Evolutionary conservation across 495 filamentous ascomycete genomes (phyloP), one percentile per base, ranked within the genome.

Genomic region (Astrothelium macrocarpum): DNA sequence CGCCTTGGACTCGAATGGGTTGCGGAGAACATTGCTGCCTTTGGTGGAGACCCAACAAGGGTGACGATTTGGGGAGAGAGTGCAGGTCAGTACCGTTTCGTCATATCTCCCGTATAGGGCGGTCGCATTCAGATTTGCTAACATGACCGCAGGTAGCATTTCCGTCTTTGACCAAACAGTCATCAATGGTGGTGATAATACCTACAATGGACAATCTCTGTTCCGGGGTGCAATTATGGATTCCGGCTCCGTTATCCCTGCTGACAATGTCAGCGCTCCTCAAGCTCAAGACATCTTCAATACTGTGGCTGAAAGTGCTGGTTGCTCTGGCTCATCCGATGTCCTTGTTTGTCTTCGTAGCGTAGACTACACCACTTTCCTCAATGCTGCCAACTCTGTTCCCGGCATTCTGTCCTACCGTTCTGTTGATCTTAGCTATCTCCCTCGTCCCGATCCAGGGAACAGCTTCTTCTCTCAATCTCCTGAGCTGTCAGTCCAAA

Each of bases 181-280:
- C 2, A 73, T 90, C 23, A 88, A 87, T 69, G 80, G 83, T 68
- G 88, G 88, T 11, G 73, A 90, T 69, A 81, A 84, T 72, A 84
- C 71, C 0, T 89, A 89, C 75, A 89, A 88, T 10, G 85, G 83
- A 36, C 82, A 85, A 64, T 79, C 82, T 0, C 77, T 90, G 0
- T 91, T 91, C 81, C 82, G 82, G 43, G 86, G 75, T 18, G 88
- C 76, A 31, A 90, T 89, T 60, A 88, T 90, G 87, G 78, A 90
- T 72, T 88, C 85, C 1, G 88, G 88, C 10, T 80, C 77, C 66
- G 75, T 87, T 2, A 73, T 83, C 0, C 87, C 87, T 1, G 82
- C 88, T 25, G 80, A 87, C 31, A 76, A 79, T 0, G 81, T 90
- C 4, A 86, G 89, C 64, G 78, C 82, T 49, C 70, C 73, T 61